phyloP scores from a whole-genome alignment of 371 early-diverging fungal genomes.

The Mucor saturninus region DNA sequence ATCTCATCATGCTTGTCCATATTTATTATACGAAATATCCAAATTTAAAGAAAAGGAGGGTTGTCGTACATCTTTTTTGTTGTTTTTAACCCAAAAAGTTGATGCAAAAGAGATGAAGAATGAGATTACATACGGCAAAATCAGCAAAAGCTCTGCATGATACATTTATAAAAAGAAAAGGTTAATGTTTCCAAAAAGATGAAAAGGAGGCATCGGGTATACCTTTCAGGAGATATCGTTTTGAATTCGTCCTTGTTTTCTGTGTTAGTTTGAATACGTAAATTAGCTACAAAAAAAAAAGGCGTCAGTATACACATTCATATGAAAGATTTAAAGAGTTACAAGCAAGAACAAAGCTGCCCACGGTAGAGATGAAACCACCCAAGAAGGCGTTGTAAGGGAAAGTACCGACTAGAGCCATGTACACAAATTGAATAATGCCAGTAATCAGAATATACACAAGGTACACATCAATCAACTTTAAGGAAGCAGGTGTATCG shows the following conservation, averaged over 20 bases:
- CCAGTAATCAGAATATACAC: constrained; percentile 86
- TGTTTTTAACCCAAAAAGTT: constrained; percentile 60
- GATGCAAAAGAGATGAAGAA: constrained; percentile 61
- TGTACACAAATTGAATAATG: constrained; percentile 87
- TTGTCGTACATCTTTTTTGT: too few relatives aligned
- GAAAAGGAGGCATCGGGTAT: not conserved
- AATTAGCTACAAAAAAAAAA: constrained; percentile 26
- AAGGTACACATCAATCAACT: constrained; percentile 92
- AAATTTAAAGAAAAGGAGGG: too few relatives aligned
- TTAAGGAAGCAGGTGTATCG: constrained; percentile 78
- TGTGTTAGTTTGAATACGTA: constrained; percentile 41
- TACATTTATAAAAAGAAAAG: not conserved
- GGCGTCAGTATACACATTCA: not conserved
- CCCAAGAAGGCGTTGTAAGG: constrained; percentile 98
- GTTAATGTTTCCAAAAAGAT: too few relatives aligned
- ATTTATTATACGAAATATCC: not conserved
- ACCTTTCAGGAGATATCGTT: constrained; percentile 44
- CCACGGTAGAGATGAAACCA: constrained; percentile 92
- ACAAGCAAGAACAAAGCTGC: constrained; percentile 94
- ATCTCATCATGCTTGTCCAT: not conserved
- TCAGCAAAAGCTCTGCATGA: constrained; percentile 56
- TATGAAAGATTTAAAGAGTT: constrained; percentile 1
- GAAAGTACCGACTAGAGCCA: constrained; percentile 82
- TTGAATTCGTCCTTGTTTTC: constrained; percentile 32
- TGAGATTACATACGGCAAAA: constrained; percentile 54